Percentiles rank a stretch among this genome's conserved stretches.
Conservation (phyloP, 106 monocot species). For the Acanthochlamys bracteata region DNA sequence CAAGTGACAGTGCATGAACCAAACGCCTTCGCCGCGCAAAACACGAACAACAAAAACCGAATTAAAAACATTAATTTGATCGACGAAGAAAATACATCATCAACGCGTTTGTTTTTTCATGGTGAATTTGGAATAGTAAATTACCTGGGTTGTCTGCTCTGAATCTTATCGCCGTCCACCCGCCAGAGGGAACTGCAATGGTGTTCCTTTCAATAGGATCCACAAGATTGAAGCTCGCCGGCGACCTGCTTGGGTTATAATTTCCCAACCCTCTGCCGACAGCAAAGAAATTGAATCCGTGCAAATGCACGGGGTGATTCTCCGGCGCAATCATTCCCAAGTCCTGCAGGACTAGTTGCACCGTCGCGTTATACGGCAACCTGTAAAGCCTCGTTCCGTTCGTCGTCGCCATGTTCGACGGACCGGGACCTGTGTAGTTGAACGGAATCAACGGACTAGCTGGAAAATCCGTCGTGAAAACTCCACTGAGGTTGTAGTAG, state of each 20-base stretch:
- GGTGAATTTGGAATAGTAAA: too few relatives aligned
- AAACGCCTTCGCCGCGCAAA: conserved; percentile 7
- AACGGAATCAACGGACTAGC: conserved; percentile 20
- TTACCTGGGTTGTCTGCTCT: conserved; percentile 17
- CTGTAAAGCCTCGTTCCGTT: conserved; percentile 24
- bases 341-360: conserved; percentile 8
- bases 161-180: conserved; percentile 12
- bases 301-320: conserved; percentile 13
- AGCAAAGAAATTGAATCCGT: conserved; percentile 16
- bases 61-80: neutral
- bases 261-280: conserved; percentile 15
- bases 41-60: conserved; percentile 2
- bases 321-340: conserved; percentile 6
- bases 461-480: conserved; percentile 44
- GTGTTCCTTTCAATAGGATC: conserved; percentile 16
- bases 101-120: too few relatives aligned
- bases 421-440: conserved; percentile 25
- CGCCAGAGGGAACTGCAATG: conserved; percentile 2
- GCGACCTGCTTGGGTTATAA: neutral
- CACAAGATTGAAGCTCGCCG: conserved; percentile 7
- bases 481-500: conserved; percentile 36
- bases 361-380: conserved; percentile 17
- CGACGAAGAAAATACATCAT: too few relatives aligned
- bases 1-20: conserved; percentile 28
- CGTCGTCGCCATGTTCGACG: conserved; percentile 18